Percentiles rank a stretch among this genome's conserved stretches.
Evolutionary conservation across 2,329 filamentous ascomycete genomes (phyloP).

Genomic region (Arthrinium phaeospermum): DNA sequence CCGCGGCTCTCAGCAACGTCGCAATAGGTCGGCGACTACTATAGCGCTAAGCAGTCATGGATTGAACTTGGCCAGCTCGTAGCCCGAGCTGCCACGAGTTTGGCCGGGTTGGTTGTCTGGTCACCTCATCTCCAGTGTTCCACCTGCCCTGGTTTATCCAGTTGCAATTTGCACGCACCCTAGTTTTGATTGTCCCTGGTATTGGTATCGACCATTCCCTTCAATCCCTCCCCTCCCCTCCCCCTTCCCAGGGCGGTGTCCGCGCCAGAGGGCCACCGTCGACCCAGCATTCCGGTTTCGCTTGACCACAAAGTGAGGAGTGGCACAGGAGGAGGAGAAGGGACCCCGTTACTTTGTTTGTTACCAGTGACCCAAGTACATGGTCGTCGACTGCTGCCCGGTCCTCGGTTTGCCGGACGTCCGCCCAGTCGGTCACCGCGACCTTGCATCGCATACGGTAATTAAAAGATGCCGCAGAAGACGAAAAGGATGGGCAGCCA

Average conservation of each 20-base stretch:
- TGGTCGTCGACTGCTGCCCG: neutral
- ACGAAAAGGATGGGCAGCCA: neutral
- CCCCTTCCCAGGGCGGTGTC: neutral
- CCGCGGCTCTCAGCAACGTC: neutral
- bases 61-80: constrained; percentile 10
- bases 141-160: neutral
- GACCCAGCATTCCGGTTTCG: neutral
- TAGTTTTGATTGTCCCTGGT: constrained; percentile 6
- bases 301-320: neutral
- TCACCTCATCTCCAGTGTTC: constrained; percentile 18
- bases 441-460: neutral
- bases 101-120: constrained; percentile 16
- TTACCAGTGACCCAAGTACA: neutral
- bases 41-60: constrained; percentile 15
- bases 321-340: neutral
- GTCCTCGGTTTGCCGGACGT: neutral
- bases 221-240: neutral
- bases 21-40: constrained; percentile 2
- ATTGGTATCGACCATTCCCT: neutral
- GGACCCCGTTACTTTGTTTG: neutral
- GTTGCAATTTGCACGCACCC: constrained; percentile 14
- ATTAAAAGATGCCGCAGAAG: neutral
- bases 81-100: constrained; percentile 17
- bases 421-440: neutral
- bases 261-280: neutral